Evolutionary conservation across 208 protist genomes (phyloP), one percentile per base, ranked within the genome.

Genomic region (Acanthamoeba rhysodes): DNA sequence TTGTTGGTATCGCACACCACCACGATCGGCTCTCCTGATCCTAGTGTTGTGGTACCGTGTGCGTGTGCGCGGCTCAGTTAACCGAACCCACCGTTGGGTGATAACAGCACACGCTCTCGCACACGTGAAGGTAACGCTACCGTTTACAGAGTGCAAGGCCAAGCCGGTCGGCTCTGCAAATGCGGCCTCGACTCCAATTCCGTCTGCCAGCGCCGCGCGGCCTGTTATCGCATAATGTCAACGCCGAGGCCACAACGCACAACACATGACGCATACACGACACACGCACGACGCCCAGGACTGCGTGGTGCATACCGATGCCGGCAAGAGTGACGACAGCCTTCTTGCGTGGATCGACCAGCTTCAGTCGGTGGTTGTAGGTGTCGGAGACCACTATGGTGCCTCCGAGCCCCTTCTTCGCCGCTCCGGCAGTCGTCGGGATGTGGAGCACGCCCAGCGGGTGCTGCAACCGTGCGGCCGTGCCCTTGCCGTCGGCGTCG

Each of bases 1-100:
- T 70, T 70, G 62, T 70, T 70, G 62, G 62, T 70, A 29, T 70
- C 62, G 62, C 62, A 70, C 24, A 70, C 62, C 62, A 70, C 62
- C 62, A 70, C 62, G 6, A 70, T 27, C 62, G 62, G 62, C 62
- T 70, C 62, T 16, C 45, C 45, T 50, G 45, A 50, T 64, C 57
- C 57, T 27, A 0, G 24, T 64, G 22, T 27, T 64, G 22, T 27
- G 16, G 22, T 27, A 0, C 8, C 45, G 45, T 50, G 45, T 14
- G 45, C 45, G 45, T 1, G 45, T 9, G 45, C 2, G 57, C 57
- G 57, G 57, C 27, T 64, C 57, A 64, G 57, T 64, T 64, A 0
- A 6, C 2, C n/a, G 27, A 22, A 20, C 27, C 57, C 57, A 62
- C 57, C 4, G 57, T 27, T 24, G 57, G 57, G 10, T 62, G 57